A percentile compares a stretch with the other conserved stretches of the same genome.
Evolutionary conservation across 2,329 filamentous ascomycete species (phyloP).

Genomic region (Pleurostoma richardsiae): DNA sequence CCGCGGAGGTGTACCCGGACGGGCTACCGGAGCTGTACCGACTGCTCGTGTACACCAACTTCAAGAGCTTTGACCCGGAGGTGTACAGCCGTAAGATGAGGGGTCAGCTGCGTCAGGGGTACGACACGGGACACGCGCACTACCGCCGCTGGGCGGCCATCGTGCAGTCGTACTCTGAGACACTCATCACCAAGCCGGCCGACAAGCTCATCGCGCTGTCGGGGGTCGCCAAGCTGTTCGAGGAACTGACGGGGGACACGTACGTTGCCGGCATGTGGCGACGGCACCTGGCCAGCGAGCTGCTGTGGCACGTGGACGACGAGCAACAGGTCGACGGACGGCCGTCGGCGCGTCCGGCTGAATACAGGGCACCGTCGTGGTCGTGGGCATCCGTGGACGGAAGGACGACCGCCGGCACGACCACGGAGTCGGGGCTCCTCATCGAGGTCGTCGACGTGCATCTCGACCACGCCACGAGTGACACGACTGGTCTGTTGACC

Average conservation of each 20-base stretch:
- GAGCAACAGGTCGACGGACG: background rate
- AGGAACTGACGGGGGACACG: background rate
- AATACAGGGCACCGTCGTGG: slow-evolving; percentile 3
- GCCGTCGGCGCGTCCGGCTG: background rate
- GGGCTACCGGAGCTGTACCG: background rate
- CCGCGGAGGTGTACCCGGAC: background rate
- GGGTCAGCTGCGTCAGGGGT: background rate
- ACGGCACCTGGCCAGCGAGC: slow-evolving; percentile 1
- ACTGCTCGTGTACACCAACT: background rate
- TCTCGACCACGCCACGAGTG: background rate
- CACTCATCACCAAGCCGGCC: background rate
- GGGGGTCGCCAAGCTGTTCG: slow-evolving; percentile 3
- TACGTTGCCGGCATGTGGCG: slow-evolving; percentile 5
- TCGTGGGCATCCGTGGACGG: slow-evolving; percentile 5
- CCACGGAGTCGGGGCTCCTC: slow-evolving; percentile 1
- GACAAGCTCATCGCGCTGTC: slow-evolving; percentile 9
- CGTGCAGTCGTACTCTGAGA: slow-evolving; percentile 1
- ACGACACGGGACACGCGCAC: background rate
- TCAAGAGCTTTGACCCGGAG: background rate
- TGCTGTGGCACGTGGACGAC: slow-evolving; percentile 1
- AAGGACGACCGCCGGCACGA: slow-evolving; percentile 1
- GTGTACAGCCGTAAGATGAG: background rate
- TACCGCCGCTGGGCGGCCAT: background rate
- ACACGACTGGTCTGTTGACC: background rate
- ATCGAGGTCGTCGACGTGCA: background rate